Conservation (phyloP, 805 yeast genomes). For the Yamadazyma philogaea region DNA sequence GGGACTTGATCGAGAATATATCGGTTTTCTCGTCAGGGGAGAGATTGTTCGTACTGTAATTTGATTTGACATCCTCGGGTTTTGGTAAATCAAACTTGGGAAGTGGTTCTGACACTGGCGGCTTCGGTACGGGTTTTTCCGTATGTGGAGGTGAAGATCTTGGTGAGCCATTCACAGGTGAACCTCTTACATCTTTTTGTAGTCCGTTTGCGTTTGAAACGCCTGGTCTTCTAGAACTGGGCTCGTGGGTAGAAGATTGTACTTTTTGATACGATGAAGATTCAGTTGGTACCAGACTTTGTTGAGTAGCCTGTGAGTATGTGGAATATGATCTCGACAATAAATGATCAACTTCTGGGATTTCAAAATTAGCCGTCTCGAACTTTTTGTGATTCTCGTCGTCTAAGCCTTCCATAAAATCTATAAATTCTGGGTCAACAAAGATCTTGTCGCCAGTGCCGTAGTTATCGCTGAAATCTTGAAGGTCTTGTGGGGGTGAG, state of each 20-base stretch:
- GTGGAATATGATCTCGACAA: conserved; percentile 28
- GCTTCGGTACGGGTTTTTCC: conserved; percentile 7
- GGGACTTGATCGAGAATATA: conserved; percentile 14
- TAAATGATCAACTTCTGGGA: conserved; percentile 30
- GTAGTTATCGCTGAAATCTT: conserved; percentile 47
- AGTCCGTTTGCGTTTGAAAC: background rate
- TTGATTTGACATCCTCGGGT: conserved; percentile 18
- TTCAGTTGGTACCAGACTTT: background rate
- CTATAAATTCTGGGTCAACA: conserved; percentile 61
- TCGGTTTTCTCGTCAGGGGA: conserved; percentile 18
- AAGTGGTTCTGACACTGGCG: conserved; percentile 9
- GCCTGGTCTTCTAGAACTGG: background rate
- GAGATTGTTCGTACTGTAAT: conserved; percentile 12
- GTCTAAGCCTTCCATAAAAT: conserved; percentile 44
- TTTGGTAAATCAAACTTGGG: conserved; percentile 10
- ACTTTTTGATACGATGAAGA: background rate
- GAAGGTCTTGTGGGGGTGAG: conserved; percentile 58
- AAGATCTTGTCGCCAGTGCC: conserved; percentile 66
- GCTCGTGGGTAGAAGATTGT: background rate
- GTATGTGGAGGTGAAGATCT: conserved; percentile 7
- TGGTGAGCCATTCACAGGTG: background rate
- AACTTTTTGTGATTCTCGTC: conserved; percentile 21
- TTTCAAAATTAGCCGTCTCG: conserved; percentile 27
- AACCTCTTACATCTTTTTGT: background rate
- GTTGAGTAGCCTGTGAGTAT: conserved; percentile 20